A percentile compares a stretch with the other conserved stretches of the same genome.
Evolutionary conservation across 2,329 filamentous ascomycete species (phyloP).

Genomic region (Colletotrichum truncatum): DNA sequence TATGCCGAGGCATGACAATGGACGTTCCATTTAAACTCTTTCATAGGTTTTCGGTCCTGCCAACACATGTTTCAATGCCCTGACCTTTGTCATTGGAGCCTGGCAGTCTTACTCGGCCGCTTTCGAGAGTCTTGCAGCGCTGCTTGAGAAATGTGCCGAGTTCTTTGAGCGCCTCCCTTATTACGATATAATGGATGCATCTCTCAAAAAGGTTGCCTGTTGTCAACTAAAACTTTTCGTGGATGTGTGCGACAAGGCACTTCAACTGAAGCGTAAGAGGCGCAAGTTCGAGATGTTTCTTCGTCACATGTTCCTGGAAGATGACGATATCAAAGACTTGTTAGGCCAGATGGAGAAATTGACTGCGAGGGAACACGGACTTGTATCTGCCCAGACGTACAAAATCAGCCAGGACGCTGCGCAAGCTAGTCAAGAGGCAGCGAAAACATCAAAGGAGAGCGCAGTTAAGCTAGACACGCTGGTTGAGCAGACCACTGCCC

Average conservation of each 20-base stretch:
- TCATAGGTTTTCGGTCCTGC: slow-evolving; percentile 43
- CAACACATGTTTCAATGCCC: slow-evolving; percentile 44
- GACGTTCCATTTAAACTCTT: background rate
- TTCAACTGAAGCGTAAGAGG: slow-evolving; percentile 41
- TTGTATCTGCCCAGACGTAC: slow-evolving; percentile 45
- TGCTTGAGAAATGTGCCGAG: slow-evolving; percentile 43
- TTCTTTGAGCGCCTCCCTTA: slow-evolving; percentile 44
- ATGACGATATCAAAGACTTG: slow-evolving; percentile 43
- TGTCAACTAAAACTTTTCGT: slow-evolving; percentile 47
- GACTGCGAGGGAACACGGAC: slow-evolving; percentile 41
- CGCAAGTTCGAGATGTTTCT: slow-evolving; percentile 39
- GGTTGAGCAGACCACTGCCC: slow-evolving; percentile 23
- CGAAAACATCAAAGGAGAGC: background rate
- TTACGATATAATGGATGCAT: slow-evolving; percentile 43
- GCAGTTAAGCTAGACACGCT: background rate
- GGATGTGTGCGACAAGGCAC: slow-evolving; percentile 43
- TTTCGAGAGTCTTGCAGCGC: slow-evolving; percentile 42
- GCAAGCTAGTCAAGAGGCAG: background rate
- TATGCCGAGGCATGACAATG: no score
- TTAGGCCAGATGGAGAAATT: slow-evolving; percentile 43
- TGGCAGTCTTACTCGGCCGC: slow-evolving; percentile 46
- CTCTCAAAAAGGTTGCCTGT: slow-evolving; percentile 41
- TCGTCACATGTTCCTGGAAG: slow-evolving; percentile 45
- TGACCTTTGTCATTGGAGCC: slow-evolving; percentile 45
- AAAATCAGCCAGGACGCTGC: slow-evolving; percentile 42